Evolutionary conservation across 257 asterid genomes (phyloP).

Genomic region (Lavandula angustifolia): DNA sequence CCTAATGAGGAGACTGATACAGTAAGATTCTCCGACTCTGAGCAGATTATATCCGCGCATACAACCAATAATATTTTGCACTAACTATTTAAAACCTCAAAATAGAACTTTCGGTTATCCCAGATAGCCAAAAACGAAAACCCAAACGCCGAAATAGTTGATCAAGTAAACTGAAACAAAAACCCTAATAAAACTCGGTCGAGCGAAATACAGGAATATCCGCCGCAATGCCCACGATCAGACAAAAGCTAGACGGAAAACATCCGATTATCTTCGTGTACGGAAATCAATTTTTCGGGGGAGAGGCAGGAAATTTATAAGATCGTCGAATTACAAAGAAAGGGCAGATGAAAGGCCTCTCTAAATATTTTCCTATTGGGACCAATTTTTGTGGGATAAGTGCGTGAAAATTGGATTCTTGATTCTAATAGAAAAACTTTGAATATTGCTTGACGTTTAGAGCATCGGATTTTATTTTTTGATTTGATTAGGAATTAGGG

Average conservation of each 20-base stretch:
- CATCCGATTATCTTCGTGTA: slow-evolving; percentile 18
- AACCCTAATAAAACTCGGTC: slow-evolving; percentile 45
- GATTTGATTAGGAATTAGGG: slow-evolving; percentile 32
- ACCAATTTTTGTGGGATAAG: slow-evolving; percentile 24
- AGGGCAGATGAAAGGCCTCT: slow-evolving; percentile 18
- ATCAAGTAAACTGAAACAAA: slow-evolving; percentile 47
- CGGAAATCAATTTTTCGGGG: slow-evolving; percentile 11
- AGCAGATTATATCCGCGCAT: slow-evolving; percentile 12
- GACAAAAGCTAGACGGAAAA: slow-evolving; percentile 8
- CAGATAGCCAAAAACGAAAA: neutral
- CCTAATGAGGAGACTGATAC: slow-evolving; percentile 21
- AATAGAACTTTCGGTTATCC: neutral
- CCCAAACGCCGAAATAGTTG: slow-evolving; percentile 28
- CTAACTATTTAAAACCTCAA: slow-evolving; percentile 17
- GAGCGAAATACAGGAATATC: slow-evolving; percentile 22
- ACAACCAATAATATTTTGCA: slow-evolving; percentile 17
- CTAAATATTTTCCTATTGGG: neutral
- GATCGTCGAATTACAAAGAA: slow-evolving; percentile 39
- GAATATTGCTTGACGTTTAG: slow-evolving; percentile 46
- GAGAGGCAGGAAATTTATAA: slow-evolving; percentile 24
- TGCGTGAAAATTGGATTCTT: slow-evolving; percentile 33
- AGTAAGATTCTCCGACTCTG: slow-evolving; percentile 13
- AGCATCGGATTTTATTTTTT: slow-evolving; percentile 45
- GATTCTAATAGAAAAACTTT: slow-evolving; percentile 22
- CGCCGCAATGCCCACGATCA: slow-evolving; percentile 48